phyloP scores from a whole-genome alignment of 148 eudicot species.

The Nepenthes mirabilis region DNA sequence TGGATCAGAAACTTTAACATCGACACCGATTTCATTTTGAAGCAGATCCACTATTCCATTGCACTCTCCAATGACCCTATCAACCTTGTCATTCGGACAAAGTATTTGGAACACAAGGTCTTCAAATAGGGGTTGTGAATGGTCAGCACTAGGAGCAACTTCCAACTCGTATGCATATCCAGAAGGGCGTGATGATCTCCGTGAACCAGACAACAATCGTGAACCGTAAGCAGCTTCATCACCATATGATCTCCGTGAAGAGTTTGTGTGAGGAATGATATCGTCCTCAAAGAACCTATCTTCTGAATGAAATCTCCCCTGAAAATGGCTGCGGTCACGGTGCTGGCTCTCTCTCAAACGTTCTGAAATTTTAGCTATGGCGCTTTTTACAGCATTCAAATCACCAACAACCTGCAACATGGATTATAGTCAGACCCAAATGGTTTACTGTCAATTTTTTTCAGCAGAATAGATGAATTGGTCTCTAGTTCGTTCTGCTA shows the following conservation, averaged over 20 bases:
- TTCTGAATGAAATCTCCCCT: slow-evolving; percentile 53
- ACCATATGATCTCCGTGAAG: slow-evolving; percentile 27
- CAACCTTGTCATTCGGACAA: slow-evolving; percentile 74
- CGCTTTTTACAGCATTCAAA: slow-evolving; percentile 63
- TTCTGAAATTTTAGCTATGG: slow-evolving; percentile 63
- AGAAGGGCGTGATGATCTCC: slow-evolving; percentile 34
- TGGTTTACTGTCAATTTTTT: too few relatives aligned
- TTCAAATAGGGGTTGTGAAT: slow-evolving; percentile 41
- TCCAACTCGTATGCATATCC: slow-evolving; percentile 41
- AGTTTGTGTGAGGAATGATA: slow-evolving; percentile 17
- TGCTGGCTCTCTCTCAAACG: slow-evolving; percentile 98
- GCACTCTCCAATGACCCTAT: slow-evolving; percentile 61
- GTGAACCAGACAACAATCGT: slow-evolving; percentile 27
- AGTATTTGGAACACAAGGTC: slow-evolving; percentile 83
- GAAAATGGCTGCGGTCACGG: slow-evolving; percentile 75
- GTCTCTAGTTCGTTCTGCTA: too few relatives aligned
- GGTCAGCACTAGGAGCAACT: slow-evolving; percentile 26
- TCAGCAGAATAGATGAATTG: too few relatives aligned
- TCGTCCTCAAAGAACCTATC: slow-evolving; percentile 79
- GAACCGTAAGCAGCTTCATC: slow-evolving; percentile 54
- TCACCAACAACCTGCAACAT: slow-evolving; percentile 74
- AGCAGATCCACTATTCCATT: slow-evolving; percentile 85
- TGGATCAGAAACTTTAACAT: slow-evolving; percentile 60
- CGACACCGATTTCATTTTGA: slow-evolving; percentile 84
- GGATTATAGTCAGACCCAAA: neutral